Percentiles rank a stretch among this genome's conserved stretches.
Evolutionary conservation across 768 basidiomycete genomes (phyloP).

Genomic region (Boletus reticulatus): DNA sequence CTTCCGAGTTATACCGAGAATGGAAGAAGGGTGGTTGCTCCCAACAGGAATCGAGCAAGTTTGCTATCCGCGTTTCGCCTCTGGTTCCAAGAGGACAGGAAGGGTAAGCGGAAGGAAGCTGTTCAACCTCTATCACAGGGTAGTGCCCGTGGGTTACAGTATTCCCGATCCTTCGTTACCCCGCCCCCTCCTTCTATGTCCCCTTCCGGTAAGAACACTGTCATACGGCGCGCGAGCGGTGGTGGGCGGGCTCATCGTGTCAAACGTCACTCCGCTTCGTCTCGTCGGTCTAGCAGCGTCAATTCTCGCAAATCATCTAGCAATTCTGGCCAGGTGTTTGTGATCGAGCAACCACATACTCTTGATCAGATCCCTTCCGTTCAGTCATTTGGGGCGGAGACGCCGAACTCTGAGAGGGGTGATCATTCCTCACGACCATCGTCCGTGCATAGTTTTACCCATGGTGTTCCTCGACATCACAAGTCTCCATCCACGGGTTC

Average conservation of each 20-base stretch:
- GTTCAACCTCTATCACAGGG: slow-evolving; percentile 17
- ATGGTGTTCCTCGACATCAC: slow-evolving; percentile 51
- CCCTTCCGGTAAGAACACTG: slow-evolving; percentile 33
- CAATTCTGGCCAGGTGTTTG: slow-evolving; percentile 43
- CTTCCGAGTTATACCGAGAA: slow-evolving; percentile 39
- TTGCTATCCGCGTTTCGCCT: slow-evolving; percentile 81
- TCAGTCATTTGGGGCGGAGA: slow-evolving; percentile 74
- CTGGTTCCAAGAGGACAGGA: slow-evolving; percentile 92
- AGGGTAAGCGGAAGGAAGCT: slow-evolving; percentile 75
- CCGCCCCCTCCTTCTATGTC: slow-evolving; percentile 28
- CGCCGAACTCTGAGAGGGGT: slow-evolving; percentile 84
- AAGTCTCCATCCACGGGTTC: slow-evolving; percentile 81
- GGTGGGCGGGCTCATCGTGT: slow-evolving; percentile 48
- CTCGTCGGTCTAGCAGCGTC: slow-evolving; percentile 86
- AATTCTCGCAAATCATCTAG: slow-evolving; percentile 76
- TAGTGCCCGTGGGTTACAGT: slow-evolving; percentile 20
- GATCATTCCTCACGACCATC: slow-evolving; percentile 79
- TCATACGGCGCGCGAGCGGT: slow-evolving; percentile 53
- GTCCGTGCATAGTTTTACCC: slow-evolving; percentile 77
- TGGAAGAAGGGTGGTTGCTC: slow-evolving; percentile 33
- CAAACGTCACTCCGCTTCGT: slow-evolving; percentile 72
- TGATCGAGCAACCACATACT: slow-evolving; percentile 57
- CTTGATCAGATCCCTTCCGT: slow-evolving; percentile 55
- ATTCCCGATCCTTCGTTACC: slow-evolving; percentile 25
- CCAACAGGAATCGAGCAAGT: slow-evolving; percentile 69